Evolutionary conservation across 2,329 filamentous ascomycete genomes (phyloP).

Genomic region (Talaromyces islandicus): DNA sequence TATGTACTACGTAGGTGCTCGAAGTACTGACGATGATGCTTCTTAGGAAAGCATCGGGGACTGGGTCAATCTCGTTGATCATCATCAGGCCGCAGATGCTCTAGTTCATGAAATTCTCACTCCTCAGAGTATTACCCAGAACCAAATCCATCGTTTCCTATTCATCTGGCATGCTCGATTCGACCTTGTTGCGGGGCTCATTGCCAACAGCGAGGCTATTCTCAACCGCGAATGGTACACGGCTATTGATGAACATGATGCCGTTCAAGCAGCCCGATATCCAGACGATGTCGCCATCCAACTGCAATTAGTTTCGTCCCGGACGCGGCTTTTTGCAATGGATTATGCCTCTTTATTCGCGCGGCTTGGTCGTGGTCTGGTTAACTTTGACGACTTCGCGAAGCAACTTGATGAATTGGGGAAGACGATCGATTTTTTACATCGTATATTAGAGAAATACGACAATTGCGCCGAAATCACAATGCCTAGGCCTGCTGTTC

Average conservation of each 20-base stretch:
- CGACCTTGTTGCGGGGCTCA: conserved; percentile 75
- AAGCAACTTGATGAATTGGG: conserved; percentile 54
- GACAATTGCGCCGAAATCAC: conserved; percentile 58
- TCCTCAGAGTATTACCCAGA: conserved; percentile 66
- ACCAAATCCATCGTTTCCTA: conserved; percentile 64
- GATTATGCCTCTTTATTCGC: conserved; percentile 77
- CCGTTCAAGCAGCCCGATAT: conserved; percentile 51
- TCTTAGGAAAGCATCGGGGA: conserved; percentile 85
- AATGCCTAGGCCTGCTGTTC: conserved; percentile 54
- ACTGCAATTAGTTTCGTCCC: conserved; percentile 61
- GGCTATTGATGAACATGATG: conserved; percentile 57
- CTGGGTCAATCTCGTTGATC: conserved; percentile 88
- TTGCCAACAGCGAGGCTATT: conserved; percentile 70
- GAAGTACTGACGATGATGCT: neutral
- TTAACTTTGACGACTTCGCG: conserved; percentile 60
- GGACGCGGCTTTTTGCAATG: conserved; percentile 65
- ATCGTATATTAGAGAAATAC: conserved; percentile 55
- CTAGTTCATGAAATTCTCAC: conserved; percentile 74
- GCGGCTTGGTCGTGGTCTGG: conserved; percentile 57
- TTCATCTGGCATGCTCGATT: conserved; percentile 88
- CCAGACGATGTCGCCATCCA: conserved; percentile 61
- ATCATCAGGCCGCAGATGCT: conserved; percentile 82
- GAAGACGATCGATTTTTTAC: conserved; percentile 35
- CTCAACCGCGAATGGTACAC: conserved; percentile 75
- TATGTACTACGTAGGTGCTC: conserved; percentile 1